Evolutionary conservation across 768 basidiomycete species (phyloP), one percentile per base, ranked within the genome.

Genomic region (Guyanaporus albipodus): DNA sequence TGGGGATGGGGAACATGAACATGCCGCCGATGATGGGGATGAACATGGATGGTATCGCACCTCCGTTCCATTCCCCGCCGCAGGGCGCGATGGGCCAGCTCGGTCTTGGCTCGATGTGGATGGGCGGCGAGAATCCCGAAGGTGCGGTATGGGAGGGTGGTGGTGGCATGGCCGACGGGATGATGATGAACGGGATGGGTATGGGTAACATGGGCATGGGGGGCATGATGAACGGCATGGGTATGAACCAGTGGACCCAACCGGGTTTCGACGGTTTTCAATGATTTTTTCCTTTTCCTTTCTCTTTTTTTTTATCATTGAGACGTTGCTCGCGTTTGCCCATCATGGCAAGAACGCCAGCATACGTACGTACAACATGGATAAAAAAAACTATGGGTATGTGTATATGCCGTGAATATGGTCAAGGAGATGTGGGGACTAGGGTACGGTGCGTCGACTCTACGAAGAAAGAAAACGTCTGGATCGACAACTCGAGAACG

Each of bases 381-480:
- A 45, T 48, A 42, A 42, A 38, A 38, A 51, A 56, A 29, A 14
- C 38, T 38, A 52, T 27, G 55, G 59, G 57, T 64, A 64, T 59
- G 39, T 37, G 44, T 54, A 53, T 59, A 53, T 64, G 59, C 49
- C 7, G 36, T 59, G 51, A 49, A 60, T 53, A 56, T 55, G 19
- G 36, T 62, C 49, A 42, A 43, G 24, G 38, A 53, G 51, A 53
- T 62, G 53, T 52, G 4, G 43, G 9, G 32, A 58, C 59, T 58
- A 60, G 47, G 56, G 58, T 60, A 58, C 65, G 42, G n/a, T 52
- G 63, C 77, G 78, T 55, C 70, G 76, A 70, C 77, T 77, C 56
- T 79, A 76, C 26, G 21, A 52, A 46, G 26, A 72, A 56, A 49
- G 67, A 8, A 52, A 49, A 54, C n/a, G n/a, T n/a, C n/a, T n/a